These are phyloP conservation scores for Aspergillus hortae DNA, from an alignment of 2,329 filamentous ascomycete species.

Conservation along the genomic window DNA sequence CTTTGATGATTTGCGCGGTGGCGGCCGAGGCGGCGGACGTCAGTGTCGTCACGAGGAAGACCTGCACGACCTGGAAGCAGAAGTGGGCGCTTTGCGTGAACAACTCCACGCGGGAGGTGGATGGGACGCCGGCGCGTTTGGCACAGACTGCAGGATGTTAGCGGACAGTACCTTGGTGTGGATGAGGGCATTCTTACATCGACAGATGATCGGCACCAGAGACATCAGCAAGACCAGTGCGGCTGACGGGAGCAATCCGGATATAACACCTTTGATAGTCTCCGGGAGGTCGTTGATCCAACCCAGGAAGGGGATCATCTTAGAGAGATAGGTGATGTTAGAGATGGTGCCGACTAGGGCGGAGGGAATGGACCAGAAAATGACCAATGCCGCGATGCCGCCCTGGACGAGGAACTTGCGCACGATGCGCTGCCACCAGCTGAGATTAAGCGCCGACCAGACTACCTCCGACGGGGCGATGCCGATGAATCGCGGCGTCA, in stretches of 20 bases:
- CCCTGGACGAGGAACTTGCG: conserved; percentile 65
- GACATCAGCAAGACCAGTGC: conserved; percentile 81
- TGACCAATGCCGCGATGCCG: conserved; percentile 70
- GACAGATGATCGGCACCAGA: conserved; percentile 76
- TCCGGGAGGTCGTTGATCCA: conserved; percentile 72
- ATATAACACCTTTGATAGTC: conserved; percentile 71
- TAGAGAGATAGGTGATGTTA: conserved; percentile 68
- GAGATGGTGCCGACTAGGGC: conserved; percentile 82
- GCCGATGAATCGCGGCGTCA: conserved; percentile 83
- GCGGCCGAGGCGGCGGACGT: conserved; percentile 76
- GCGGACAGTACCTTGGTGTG: not conserved
- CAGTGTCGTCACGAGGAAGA: conserved; percentile 83
- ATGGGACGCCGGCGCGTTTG: conserved; percentile 74
- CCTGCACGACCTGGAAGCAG: conserved; percentile 67
- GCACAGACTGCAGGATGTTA: conserved; percentile 59
- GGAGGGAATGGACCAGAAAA: conserved; percentile 80
- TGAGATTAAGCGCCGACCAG: conserved; percentile 77
- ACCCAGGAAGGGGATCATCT: conserved; percentile 56
- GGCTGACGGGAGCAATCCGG: conserved; percentile 77
- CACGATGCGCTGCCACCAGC: conserved; percentile 77
- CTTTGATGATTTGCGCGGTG: conserved; percentile 59
- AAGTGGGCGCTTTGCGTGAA: conserved; percentile 92
- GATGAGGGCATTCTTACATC: conserved; percentile 49
- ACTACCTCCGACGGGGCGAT: conserved; percentile 81
- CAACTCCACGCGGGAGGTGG: conserved; percentile 73